Evolutionary conservation across 2,329 filamentous ascomycete species (phyloP).

Genomic region (Ophioceras dolichostomum): DNA sequence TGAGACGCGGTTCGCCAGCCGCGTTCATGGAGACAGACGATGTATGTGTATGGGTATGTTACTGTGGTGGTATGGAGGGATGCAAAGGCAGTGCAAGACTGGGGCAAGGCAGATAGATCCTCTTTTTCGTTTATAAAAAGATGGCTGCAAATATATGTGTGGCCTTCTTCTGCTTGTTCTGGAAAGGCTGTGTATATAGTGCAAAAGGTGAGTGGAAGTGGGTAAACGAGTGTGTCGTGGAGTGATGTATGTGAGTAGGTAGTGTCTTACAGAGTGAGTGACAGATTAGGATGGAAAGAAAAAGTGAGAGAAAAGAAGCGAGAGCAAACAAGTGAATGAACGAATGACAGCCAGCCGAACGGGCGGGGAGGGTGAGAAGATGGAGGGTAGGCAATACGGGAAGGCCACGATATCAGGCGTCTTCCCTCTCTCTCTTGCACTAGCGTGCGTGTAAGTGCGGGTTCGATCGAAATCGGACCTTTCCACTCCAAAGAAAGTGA

Average conservation of each 20-base stretch:
- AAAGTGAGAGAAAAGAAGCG: background rate
- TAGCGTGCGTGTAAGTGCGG: background rate
- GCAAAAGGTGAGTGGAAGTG: too few species aligned
- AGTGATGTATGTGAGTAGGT: too few species aligned
- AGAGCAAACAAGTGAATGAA: background rate
- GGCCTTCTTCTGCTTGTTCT: background rate
- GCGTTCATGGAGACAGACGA: constrained; percentile 10
- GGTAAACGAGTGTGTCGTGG: too few species aligned
- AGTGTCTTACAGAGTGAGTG: background rate
- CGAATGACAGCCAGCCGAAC: background rate
- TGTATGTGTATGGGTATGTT: too few species aligned
- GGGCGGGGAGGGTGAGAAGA: too few species aligned
- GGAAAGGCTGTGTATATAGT: too few species aligned
- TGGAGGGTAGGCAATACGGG: background rate
- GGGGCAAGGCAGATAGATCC: too few species aligned
- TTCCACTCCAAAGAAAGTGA: background rate
- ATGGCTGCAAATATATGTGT: too few species aligned
- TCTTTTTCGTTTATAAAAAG: too few species aligned
- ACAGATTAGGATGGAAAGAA: background rate
- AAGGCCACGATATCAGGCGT: background rate
- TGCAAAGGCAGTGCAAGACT: background rate
- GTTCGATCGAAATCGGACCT: background rate
- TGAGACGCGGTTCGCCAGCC: constrained; percentile 11
- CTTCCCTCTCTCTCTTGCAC: background rate
- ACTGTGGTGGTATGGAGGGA: too few species aligned